Percentiles rank a stretch among this genome's conserved stretches.
Conservation (phyloP, 148 eudicot species). For the Spergularia bocconei region DNA sequence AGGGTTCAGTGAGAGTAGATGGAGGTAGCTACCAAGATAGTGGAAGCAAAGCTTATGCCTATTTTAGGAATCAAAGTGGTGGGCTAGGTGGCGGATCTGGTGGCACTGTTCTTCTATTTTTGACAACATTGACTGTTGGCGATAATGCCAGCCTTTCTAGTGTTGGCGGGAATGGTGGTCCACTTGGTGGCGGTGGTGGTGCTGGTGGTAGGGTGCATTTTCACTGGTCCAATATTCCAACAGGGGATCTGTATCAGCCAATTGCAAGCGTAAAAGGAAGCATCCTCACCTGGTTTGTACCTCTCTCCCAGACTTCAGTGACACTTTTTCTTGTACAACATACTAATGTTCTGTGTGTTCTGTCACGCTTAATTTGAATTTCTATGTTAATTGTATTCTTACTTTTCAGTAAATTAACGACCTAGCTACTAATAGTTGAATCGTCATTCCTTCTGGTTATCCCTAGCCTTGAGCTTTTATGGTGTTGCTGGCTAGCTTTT, state of each 20-base stretch:
- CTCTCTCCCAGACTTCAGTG: slow-evolving; percentile 18
- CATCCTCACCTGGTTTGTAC: slow-evolving; percentile 58
- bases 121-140: slow-evolving; percentile 45
- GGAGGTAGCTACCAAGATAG: slow-evolving; percentile 61
- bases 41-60: slow-evolving; percentile 18
- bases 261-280: slow-evolving; percentile 78
- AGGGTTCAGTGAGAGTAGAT: slow-evolving; percentile 72
- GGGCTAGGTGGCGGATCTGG: slow-evolving; percentile 97
- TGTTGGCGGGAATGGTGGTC: slow-evolving; percentile 80
- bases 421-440: not conserved
- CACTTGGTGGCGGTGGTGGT: slow-evolving; percentile 84
- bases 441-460: not conserved
- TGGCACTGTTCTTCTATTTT: slow-evolving; percentile 82
- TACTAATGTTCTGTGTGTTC: not conserved
- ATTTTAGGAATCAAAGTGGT: slow-evolving; percentile 20
- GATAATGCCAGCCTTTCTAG: slow-evolving; percentile 64
- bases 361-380: not conserved
- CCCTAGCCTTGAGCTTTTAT: not conserved
- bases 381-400: not conserved
- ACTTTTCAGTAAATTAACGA: not conserved
- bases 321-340: not conserved
- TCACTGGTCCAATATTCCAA: slow-evolving; percentile 90
- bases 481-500: not conserved
- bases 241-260: slow-evolving; percentile 90
- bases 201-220: slow-evolving; percentile 96